Conservation (phyloP, 2,329 filamentous ascomycete species). For the Fusarium albosuccineum region DNA sequence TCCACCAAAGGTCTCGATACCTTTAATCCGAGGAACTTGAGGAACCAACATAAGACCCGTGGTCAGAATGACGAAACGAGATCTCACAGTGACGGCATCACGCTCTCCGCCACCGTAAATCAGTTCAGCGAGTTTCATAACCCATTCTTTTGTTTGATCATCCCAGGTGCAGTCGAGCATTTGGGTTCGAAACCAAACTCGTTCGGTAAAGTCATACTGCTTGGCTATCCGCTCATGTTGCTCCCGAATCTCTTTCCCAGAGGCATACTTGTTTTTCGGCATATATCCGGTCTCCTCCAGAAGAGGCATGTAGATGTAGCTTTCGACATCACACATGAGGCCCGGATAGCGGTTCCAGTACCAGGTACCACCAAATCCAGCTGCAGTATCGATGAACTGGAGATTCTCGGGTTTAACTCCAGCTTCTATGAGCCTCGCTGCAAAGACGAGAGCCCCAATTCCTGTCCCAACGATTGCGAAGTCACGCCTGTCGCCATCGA, state of each 20-base stretch:
- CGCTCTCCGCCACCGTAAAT: slow-evolving; percentile 24
- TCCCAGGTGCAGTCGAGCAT: no score
- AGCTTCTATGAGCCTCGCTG: background rate
- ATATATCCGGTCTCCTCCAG: slow-evolving; percentile 72
- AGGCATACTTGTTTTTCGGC: slow-evolving; percentile 63
- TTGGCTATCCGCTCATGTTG: slow-evolving; percentile 59
- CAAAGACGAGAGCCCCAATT: background rate
- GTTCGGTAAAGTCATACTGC: slow-evolving; percentile 55
- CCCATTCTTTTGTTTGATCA: slow-evolving; percentile 36
- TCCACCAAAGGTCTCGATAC: slow-evolving; percentile 55
- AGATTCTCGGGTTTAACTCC: background rate
- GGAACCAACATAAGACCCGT: slow-evolving; percentile 56
- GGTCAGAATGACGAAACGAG: slow-evolving; percentile 56
- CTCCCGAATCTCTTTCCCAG: slow-evolving; percentile 57
- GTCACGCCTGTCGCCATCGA: no score
- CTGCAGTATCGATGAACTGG: slow-evolving; percentile 53
- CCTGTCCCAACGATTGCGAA: background rate
- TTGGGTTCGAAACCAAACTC: slow-evolving; percentile 57
- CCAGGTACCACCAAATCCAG: slow-evolving; percentile 65
- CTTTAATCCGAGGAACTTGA: slow-evolving; percentile 55
- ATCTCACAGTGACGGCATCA: slow-evolving; percentile 49
- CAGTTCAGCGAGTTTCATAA: slow-evolving; percentile 20
- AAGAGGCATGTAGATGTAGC: slow-evolving; percentile 70
- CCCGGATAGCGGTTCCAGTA: slow-evolving; percentile 66
- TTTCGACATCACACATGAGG: slow-evolving; percentile 69